Evolutionary conservation across 805 yeast species (phyloP).

Genomic region (Cyberlindnera maritima): DNA sequence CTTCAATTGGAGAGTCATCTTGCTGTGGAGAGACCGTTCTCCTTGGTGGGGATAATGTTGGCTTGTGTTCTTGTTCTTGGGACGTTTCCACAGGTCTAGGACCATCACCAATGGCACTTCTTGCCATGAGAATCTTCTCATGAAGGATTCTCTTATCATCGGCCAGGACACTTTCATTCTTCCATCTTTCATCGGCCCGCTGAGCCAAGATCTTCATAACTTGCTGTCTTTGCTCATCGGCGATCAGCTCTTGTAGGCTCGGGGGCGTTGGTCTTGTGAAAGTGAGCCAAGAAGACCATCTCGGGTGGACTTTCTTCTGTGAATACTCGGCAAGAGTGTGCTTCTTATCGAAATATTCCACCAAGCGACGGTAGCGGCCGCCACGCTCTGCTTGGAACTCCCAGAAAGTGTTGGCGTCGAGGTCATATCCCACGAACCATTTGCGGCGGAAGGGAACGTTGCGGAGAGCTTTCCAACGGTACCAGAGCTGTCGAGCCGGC

Average conservation of each 20-base stretch:
- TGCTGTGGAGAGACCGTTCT: not conserved
- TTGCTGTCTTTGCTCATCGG: constrained; percentile 55
- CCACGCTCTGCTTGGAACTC: constrained; percentile 58
- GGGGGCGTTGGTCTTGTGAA: constrained; percentile 61
- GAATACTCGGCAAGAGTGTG: constrained; percentile 51
- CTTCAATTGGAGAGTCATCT: constrained; percentile 33
- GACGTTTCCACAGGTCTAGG: not conserved
- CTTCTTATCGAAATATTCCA: constrained; percentile 49
- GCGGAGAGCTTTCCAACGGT: constrained; percentile 58
- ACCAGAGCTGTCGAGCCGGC: constrained; percentile 45
- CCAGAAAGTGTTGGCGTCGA: constrained; percentile 87
- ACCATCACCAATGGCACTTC: constrained; percentile 5
- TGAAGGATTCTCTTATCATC: constrained; percentile 13
- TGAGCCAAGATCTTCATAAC: constrained; percentile 39
- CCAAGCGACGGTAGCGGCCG: constrained; percentile 55
- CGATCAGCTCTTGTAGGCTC: constrained; percentile 54
- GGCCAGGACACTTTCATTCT: constrained; percentile 13
- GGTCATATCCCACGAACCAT: constrained; percentile 67
- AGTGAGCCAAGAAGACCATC: constrained; percentile 82
- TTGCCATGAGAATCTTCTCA: constrained; percentile 28
- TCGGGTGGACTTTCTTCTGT: constrained; percentile 43
- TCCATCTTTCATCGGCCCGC: constrained; percentile 30
- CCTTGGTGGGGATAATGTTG: not conserved
- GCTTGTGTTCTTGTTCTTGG: not conserved
- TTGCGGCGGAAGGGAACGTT: constrained; percentile 65